These are phyloP conservation scores for Coemansia sp. DNA, from an alignment of 192 early-diverging fungal genomes.

Conservation along the genomic window DNA sequence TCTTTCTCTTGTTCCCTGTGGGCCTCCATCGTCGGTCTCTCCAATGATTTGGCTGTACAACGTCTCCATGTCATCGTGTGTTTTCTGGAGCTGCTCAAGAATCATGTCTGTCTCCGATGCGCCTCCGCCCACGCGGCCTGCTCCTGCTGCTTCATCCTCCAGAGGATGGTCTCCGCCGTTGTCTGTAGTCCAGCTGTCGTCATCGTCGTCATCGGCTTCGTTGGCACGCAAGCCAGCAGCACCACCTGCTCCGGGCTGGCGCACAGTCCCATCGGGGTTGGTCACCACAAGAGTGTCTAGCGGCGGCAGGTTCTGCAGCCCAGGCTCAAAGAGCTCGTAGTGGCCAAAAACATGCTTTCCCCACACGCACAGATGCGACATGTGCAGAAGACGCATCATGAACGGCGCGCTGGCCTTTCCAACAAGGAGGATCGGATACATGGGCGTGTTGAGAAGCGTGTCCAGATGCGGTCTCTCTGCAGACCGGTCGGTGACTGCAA, in stretches of 20 bases:
- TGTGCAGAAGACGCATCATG: conserved; percentile 52
- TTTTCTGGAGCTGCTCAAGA: conserved; percentile 33
- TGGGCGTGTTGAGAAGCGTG: conserved; percentile 44
- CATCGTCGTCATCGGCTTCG: background rate
- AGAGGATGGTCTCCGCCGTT: too few relatives aligned
- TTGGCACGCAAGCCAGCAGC: background rate
- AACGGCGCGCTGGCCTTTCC: conserved; percentile 51
- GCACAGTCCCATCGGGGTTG: background rate
- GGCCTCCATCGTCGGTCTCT: conserved; percentile 21
- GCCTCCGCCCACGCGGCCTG: background rate
- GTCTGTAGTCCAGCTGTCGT: background rate
- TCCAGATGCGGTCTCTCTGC: conserved; percentile 11
- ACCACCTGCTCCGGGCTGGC: background rate
- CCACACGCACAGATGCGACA: conserved; percentile 55
- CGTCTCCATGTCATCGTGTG: conserved; percentile 34
- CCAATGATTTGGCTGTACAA: conserved; percentile 43
- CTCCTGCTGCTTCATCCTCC: background rate
- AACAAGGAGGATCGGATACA: conserved; percentile 46
- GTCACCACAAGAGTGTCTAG: conserved; percentile 30
- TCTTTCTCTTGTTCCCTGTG: conserved; percentile 23
- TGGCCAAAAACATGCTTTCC: conserved; percentile 48
- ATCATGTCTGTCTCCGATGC: conserved; percentile 17
- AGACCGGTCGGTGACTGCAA: conserved; percentile 36
- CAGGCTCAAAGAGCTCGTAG: conserved; percentile 53
- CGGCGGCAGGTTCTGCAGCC: conserved; percentile 41